phyloP scores from a whole-genome alignment of 805 yeast species.

The Lipomyces orientalis region DNA sequence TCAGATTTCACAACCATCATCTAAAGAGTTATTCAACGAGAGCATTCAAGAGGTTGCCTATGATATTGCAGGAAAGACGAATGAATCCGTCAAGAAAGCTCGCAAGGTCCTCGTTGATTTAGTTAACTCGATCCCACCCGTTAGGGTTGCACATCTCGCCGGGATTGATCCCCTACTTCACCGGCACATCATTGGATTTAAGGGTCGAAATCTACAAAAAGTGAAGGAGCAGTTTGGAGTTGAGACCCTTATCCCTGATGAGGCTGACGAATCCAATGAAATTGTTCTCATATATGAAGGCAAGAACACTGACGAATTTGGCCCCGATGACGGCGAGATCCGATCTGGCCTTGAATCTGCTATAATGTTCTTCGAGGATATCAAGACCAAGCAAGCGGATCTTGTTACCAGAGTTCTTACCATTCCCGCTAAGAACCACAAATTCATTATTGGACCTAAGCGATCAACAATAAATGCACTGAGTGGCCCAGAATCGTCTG shows the following conservation, averaged over 20 bases:
- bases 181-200: constrained; percentile 50
- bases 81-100: constrained; percentile 60
- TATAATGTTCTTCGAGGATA: constrained; percentile 57
- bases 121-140: constrained; percentile 77
- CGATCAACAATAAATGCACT: constrained; percentile 60
- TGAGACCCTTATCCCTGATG: constrained; percentile 59
- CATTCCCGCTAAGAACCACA: constrained; percentile 63
- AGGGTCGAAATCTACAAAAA: constrained; percentile 43
- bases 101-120: constrained; percentile 74
- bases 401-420: constrained; percentile 54
- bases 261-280: constrained; percentile 47
- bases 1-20: constrained; percentile 55
- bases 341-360: constrained; percentile 60
- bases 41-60: constrained; percentile 56
- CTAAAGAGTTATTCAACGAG: constrained; percentile 51
- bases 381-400: constrained; percentile 60
- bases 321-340: constrained; percentile 68
- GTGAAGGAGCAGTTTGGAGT: constrained; percentile 52
- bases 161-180: constrained; percentile 73
- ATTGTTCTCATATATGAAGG: constrained; percentile 64
- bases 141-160: constrained; percentile 58
- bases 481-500: constrained; percentile 50
- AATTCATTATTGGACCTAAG: constrained; percentile 63
- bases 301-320: constrained; percentile 56
- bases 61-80: constrained; percentile 62